phyloP scores from a whole-genome alignment of 2,329 filamentous ascomycete genomes.

The Alternaria longipes region DNA sequence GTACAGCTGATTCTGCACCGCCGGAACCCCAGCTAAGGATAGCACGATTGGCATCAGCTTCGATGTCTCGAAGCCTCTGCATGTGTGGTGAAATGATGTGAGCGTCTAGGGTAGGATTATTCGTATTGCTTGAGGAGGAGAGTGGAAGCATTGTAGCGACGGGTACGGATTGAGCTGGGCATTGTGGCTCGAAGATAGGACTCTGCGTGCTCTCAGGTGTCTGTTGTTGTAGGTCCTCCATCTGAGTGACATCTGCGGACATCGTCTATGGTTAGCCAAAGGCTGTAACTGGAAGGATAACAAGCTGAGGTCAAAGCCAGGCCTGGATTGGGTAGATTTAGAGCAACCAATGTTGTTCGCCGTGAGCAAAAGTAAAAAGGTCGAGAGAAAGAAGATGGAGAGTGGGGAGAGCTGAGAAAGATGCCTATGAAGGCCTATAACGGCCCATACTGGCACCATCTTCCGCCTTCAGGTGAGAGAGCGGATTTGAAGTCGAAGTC shows the following conservation, averaged over 20 bases:
- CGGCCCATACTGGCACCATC: background rate
- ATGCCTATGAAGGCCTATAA: background rate
- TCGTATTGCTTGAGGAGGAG: background rate
- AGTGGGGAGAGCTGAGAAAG: background rate
- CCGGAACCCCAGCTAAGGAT: background rate
- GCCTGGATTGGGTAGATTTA: background rate
- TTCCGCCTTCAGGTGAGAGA: background rate
- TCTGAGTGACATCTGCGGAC: background rate
- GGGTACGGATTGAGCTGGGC: background rate
- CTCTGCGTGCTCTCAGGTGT: background rate
- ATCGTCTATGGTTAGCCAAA: background rate
- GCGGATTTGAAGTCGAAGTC: background rate
- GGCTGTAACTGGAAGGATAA: background rate
- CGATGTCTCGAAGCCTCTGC: constrained; percentile 1
- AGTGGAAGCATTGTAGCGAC: background rate
- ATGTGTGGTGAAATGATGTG: background rate
- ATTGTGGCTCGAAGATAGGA: constrained; percentile 9
- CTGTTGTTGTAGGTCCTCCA: background rate
- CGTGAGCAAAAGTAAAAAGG: background rate
- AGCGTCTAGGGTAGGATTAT: background rate
- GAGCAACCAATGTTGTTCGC: background rate
- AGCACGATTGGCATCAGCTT: background rate
- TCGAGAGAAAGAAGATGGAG: background rate
- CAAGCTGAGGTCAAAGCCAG: background rate
- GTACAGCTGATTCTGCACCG: background rate